Base-by-base conservation (phyloP, 345 rosid genomes). In the Camelina laxa region DNA sequence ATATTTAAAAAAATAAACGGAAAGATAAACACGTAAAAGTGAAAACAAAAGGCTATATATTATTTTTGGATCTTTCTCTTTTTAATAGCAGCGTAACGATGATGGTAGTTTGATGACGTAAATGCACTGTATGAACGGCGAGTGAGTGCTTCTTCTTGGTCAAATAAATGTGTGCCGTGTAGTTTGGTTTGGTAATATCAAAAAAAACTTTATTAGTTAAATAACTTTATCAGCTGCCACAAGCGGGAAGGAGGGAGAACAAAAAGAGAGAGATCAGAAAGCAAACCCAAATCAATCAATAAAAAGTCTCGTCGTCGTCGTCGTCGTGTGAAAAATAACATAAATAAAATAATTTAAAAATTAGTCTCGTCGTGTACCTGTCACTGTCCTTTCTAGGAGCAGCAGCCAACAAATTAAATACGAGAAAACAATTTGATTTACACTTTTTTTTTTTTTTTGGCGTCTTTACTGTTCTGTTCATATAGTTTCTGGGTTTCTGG, bases 91-190 rank as follows among this genome's bases (percentile, higher is more conserved):
- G 16, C 72, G 59, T 48, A 58, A 24, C 11, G 54, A 66, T 66
- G 78, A 66, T 10, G 36, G 31, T 21, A 5, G 3, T 57, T 66
- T 64, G 57, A 44, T 64, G 77, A 73, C 77, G 48, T 33, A 33
- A 33, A 33, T 33, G 9, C 9, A 33, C n/a, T 33, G 36, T 65
- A 11, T 74, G 61, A 59, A 67, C 38, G 55, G 68, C 27, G 53
- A 50, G 14, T 31, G 20, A 6, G 7, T 31, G 7, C 35, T 31
- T 33, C 10, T 42, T 6, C 27, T 27, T 51, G 13, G 63, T 60
- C 63, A 68, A 64, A n/a, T 64, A 15, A 72, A 63, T 5, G 33
- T 22, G 59, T 36, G 10, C 53, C 69, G 54, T 30, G 56, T 54
- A 13, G 63, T 53, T 51, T 62, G 45, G n/a, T 64, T 8, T 33